Percentiles rank a stretch among this genome's conserved stretches.
phyloP scores from a whole-genome alignment of 257 asterid species.

The Coffea canephora region DNA sequence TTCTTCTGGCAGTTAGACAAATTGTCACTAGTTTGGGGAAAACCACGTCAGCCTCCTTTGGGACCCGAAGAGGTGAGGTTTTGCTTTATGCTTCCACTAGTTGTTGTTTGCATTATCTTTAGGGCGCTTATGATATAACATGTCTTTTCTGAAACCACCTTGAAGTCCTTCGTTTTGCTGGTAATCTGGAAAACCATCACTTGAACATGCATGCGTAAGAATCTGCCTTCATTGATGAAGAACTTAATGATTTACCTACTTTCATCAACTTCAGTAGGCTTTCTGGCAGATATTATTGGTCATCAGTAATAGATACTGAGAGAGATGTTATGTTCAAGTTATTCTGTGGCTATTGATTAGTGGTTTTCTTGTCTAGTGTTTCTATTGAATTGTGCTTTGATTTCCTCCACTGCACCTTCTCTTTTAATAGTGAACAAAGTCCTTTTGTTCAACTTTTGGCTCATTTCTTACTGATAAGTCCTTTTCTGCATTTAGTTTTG shows the following conservation, averaged over 20 bases:
- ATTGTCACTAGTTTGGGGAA: constrained; percentile 90
- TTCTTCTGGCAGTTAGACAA: constrained; percentile 62
- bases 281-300: too few species aligned
- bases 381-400: background rate
- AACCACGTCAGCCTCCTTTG: constrained; percentile 92
- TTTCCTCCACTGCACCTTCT: background rate
- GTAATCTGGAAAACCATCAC: background rate
- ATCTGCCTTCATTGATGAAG: constrained; percentile 1
- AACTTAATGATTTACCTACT: background rate
- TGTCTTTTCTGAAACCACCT: background rate
- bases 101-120: constrained; percentile 12
- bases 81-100: constrained; percentile 1
- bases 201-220: background rate
- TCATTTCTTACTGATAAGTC: background rate
- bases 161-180: constrained; percentile 6
- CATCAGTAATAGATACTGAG: too few species aligned
- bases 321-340: background rate
- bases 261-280: background rate
- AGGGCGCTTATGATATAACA: constrained; percentile 1
- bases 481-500: background rate
- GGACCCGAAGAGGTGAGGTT: constrained; percentile 72
- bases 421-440: background rate
- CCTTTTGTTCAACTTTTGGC: background rate
- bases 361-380: background rate
- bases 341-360: background rate